phyloP scores from a whole-genome alignment of 495 filamentous ascomycete genomes.

The Hypoxylon crocopeplum region DNA sequence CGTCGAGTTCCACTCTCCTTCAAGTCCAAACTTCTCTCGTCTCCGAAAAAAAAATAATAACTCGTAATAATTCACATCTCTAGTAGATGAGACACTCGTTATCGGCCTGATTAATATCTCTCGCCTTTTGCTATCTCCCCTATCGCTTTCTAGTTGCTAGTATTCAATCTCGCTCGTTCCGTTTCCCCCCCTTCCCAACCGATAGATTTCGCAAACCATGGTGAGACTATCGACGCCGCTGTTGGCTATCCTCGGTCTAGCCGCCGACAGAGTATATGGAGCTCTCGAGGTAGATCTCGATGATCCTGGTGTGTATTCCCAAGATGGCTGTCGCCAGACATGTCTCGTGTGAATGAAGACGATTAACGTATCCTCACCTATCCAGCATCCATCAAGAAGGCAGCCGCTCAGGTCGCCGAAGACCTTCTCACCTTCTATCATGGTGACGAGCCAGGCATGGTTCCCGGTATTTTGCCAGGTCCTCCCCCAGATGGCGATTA shows the following conservation, averaged over 20 bases:
- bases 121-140: not conserved
- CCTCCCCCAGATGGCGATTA: conserved; percentile 57
- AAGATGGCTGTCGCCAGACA: not conserved
- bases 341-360: not conserved
- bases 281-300: conserved; percentile 45
- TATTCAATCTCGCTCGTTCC: not conserved
- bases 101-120: conserved; percentile 1
- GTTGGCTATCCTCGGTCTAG: conserved; percentile 36
- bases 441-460: conserved; percentile 63
- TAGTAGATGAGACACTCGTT: conserved; percentile 14
- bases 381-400: conserved; percentile 65
- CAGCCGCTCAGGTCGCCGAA: conserved; percentile 66
- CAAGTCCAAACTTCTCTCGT: conserved; percentile 31
- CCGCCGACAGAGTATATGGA: conserved; percentile 22
- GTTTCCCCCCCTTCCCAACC: conserved; percentile 5
- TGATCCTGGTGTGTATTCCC: conserved; percentile 43
- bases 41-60: conserved; percentile 6
- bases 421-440: conserved; percentile 72
- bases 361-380: conserved; percentile 7
- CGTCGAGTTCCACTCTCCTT: conserved; percentile 39
- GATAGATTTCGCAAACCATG: conserved; percentile 24
- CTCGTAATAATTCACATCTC: conserved; percentile 13
- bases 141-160: not conserved
- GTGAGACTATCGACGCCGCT: conserved; percentile 37
- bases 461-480: conserved; percentile 63